Evolutionary conservation across 805 yeast species (phyloP).

Genomic region (Pichia cephalocereana): DNA sequence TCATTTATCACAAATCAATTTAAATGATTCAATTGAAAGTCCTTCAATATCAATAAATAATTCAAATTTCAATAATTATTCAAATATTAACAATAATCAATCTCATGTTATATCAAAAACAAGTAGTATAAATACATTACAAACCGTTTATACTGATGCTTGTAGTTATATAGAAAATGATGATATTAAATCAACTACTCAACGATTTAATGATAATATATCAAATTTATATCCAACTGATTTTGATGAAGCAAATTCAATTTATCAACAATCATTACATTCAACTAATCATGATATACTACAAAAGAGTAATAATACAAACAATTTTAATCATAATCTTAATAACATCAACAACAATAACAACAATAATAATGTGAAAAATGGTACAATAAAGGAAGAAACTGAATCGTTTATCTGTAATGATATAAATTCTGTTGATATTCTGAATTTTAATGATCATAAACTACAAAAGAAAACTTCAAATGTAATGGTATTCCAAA

Average conservation of each 20-base stretch:
- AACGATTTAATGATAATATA: background rate
- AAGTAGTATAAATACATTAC: slow-evolving; percentile 3
- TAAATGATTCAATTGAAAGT: background rate
- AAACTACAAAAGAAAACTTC: slow-evolving; percentile 6
- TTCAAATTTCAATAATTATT: background rate
- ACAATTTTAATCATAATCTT: slow-evolving; percentile 4
- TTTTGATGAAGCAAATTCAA: slow-evolving; percentile 16
- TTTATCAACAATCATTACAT: slow-evolving; percentile 19
- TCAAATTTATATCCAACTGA: background rate
- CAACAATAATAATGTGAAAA: background rate
- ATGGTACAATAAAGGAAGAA: slow-evolving; percentile 1
- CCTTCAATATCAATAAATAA: background rate
- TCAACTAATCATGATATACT: slow-evolving; percentile 11
- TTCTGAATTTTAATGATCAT: slow-evolving; percentile 3
- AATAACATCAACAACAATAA: background rate
- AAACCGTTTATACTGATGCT: slow-evolving; percentile 7
- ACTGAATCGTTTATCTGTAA: slow-evolving; percentile 24
- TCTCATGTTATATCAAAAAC: background rate
- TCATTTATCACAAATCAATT: background rate
- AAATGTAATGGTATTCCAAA: background rate
- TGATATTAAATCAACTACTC: background rate
- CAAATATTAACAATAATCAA: background rate
- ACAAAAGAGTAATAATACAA: background rate
- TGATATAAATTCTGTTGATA: slow-evolving; percentile 12
- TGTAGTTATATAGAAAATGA: slow-evolving; percentile 3